These are phyloP conservation scores for Fraxinus nigra DNA, from an alignment of 305 asterid species.

Conservation along the genomic window DNA sequence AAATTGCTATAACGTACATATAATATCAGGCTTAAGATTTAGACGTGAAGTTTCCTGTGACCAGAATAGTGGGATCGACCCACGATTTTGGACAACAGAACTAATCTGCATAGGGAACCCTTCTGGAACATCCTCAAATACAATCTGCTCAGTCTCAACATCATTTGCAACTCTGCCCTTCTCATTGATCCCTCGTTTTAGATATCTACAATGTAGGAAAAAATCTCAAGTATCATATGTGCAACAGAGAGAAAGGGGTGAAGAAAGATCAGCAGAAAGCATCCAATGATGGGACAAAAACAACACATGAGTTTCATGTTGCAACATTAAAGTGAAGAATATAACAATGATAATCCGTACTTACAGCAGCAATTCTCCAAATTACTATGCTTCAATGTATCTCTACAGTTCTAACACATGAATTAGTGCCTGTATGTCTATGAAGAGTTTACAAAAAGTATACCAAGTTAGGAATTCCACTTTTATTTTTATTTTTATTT, in stretches of 20 bases:
- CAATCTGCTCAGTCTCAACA: constrained; percentile 93
- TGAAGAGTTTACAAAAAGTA: not conserved
- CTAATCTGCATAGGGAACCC: constrained; percentile 67
- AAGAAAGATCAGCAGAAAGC: not conserved
- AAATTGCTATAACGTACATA: constrained; percentile 51
- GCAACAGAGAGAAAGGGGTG: not conserved
- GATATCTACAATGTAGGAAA: constrained; percentile 56
- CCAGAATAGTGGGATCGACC: constrained; percentile 98
- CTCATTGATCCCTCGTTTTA: constrained; percentile 91
- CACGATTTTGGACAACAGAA: constrained; percentile 96
- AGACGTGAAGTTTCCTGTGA: constrained; percentile 93
- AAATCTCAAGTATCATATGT: not conserved
- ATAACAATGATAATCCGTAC: not conserved
- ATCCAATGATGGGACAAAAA: not conserved
- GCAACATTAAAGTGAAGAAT: not conserved
- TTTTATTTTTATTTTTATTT: not conserved
- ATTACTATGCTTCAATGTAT: constrained; percentile 13
- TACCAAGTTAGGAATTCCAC: not conserved
- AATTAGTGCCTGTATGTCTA: not conserved
- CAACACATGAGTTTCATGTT: not conserved
- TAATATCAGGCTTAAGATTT: constrained; percentile 87
- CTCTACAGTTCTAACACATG: not conserved
- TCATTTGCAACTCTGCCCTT: constrained; percentile 94
- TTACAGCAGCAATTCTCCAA: constrained; percentile 3
- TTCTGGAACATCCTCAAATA: constrained; percentile 70